phyloP scores from a whole-genome alignment of 331 rosid species.

The Acacia pycnantha region DNA sequence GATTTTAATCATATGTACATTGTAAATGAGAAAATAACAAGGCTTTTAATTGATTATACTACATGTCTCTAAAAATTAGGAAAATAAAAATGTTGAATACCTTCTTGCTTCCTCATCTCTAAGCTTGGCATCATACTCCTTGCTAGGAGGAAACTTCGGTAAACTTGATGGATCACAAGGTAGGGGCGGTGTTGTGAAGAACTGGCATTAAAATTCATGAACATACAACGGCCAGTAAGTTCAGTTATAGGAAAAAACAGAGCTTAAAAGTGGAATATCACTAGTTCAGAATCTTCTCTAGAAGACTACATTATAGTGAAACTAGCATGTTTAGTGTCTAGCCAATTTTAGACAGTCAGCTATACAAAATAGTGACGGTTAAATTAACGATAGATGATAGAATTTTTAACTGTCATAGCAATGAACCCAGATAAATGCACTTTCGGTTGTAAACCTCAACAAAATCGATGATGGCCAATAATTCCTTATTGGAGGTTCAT shows the following conservation, averaged over 20 bases:
- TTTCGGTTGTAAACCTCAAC: background rate
- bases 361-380: background rate
- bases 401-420: background rate
- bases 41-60: background rate
- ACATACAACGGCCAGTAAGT: background rate
- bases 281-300: background rate
- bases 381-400: background rate
- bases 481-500: background rate
- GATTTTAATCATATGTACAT: background rate
- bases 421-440: background rate
- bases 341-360: background rate
- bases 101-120: conserved; percentile 61
- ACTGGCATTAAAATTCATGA: conserved; percentile 42
- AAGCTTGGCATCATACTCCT: conserved; percentile 74
- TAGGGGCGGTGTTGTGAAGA: conserved; percentile 70
- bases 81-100: conserved; percentile 37
- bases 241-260: background rate
- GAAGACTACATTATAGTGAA: background rate
- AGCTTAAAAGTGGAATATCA: background rate
- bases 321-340: background rate
- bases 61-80: conserved; percentile 3
- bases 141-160: conserved; percentile 84
- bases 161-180: conserved; percentile 85
- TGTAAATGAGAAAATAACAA: background rate
- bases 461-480: background rate